A percentile compares a stretch with the other conserved stretches of the same genome.
These are phyloP conservation scores for Blastobotrys indianensis DNA, from an alignment of 1,139 yeast genomes.

Conservation along the genomic window DNA sequence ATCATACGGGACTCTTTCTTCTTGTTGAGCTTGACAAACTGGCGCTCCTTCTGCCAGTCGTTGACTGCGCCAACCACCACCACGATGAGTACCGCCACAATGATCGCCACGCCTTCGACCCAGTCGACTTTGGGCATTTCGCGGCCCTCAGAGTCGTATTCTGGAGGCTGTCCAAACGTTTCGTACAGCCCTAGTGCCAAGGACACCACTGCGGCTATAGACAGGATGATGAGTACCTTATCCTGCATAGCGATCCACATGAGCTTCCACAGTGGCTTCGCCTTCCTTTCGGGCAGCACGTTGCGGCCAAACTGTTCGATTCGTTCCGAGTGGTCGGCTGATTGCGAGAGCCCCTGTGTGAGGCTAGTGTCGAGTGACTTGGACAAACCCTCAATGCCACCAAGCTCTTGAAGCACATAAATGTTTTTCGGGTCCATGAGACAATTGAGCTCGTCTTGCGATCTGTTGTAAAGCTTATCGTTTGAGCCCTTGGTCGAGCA, in stretches of 20 bases:
- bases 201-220: slow-evolving; percentile 83
- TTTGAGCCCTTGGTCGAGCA: background rate
- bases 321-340: slow-evolving; percentile 33
- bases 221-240: slow-evolving; percentile 76
- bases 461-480: slow-evolving; percentile 17
- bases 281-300: slow-evolving; percentile 58
- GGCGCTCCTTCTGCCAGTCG: slow-evolving; percentile 94
- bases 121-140: slow-evolving; percentile 79
- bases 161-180: slow-evolving; percentile 78
- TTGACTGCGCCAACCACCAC: slow-evolving; percentile 90
- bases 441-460: slow-evolving; percentile 32
- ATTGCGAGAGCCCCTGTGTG: slow-evolving; percentile 28
- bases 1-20: slow-evolving; percentile 78
- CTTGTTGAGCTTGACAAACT: slow-evolving; percentile 74
- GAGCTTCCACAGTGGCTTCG: slow-evolving; percentile 60
- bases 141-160: slow-evolving; percentile 70
- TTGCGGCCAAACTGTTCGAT: slow-evolving; percentile 56
- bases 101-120: slow-evolving; percentile 98
- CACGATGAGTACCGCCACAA: slow-evolving; percentile 85
- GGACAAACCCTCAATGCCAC: slow-evolving; percentile 31
- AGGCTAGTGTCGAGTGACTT: slow-evolving; percentile 30
- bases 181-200: slow-evolving; percentile 88
- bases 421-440: slow-evolving; percentile 40
- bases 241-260: slow-evolving; percentile 87
- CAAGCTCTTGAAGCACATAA: slow-evolving; percentile 28